A percentile compares a stretch with the other conserved stretches of the same genome.
Evolutionary conservation across 345 rosid species (phyloP).

Genomic region (Stellera chamaejasme): DNA sequence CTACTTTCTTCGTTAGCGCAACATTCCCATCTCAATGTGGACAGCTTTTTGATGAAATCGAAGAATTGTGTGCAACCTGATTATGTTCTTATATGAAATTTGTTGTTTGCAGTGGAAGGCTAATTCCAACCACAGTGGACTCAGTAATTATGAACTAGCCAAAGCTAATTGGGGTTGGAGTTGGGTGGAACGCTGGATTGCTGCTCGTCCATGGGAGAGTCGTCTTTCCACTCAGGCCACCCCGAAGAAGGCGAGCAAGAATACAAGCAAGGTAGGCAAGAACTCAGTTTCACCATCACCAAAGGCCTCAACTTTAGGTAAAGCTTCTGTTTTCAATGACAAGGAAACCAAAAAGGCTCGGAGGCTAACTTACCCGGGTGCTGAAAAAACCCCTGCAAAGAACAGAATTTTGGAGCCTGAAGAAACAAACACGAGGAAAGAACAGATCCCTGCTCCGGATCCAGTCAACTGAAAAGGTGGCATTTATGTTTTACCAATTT

Average conservation of each 20-base stretch:
- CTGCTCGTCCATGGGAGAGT: conserved; percentile 92
- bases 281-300: conserved; percentile 36
- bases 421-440: conserved; percentile 15
- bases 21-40: too few relatives aligned
- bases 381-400: conserved; percentile 27
- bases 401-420: conserved; percentile 18
- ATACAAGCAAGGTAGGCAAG: conserved; percentile 30
- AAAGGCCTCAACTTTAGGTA: conserved; percentile 40
- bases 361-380: conserved; percentile 64
- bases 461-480: too few relatives aligned
- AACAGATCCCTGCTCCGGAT: conserved; percentile 1
- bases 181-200: conserved; percentile 94
- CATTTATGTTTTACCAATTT: too few relatives aligned
- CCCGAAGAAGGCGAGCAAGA: conserved; percentile 40
- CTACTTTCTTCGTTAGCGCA: too few relatives aligned
- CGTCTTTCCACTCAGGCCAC: conserved; percentile 32
- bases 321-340: conserved; percentile 32
- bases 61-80: not conserved
- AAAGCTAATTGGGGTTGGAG: conserved; percentile 97
- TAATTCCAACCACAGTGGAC: conserved; percentile 41
- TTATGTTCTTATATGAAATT: conserved; percentile 1
- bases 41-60: too few relatives aligned
- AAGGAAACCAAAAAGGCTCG: conserved; percentile 35
- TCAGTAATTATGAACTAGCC: conserved; percentile 44
- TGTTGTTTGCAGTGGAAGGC: conserved; percentile 70